phyloP scores from a whole-genome alignment of 2,329 filamentous ascomycete genomes.

The Xylaria sp. region DNA sequence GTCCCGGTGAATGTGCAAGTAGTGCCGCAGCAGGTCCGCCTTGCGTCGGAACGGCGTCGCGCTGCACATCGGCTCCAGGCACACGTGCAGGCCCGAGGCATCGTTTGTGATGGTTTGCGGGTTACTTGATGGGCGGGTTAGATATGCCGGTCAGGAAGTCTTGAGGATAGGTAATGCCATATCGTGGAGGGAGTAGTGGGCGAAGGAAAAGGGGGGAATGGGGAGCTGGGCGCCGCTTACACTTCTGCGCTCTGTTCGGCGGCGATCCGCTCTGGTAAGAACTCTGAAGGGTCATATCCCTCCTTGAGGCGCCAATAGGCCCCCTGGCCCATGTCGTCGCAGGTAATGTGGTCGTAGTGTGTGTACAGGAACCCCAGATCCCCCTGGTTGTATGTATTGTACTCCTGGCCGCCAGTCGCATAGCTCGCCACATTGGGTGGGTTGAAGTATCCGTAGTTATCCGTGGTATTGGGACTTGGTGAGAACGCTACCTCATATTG shows the following conservation, averaged over 20 bases:
- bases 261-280: conserved; percentile 14
- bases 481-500: conserved; percentile 16
- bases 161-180: no score
- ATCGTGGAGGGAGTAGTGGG: no score
- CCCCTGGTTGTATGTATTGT: conserved; percentile 1
- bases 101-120: no score
- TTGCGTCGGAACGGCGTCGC: conserved; percentile 52
- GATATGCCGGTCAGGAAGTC: conserved; percentile 4
- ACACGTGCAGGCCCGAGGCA: conserved; percentile 22
- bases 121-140: no score
- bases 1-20: conserved; percentile 50
- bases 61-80: conserved; percentile 40
- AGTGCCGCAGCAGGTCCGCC: conserved; percentile 59
- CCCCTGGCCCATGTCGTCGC: conserved; percentile 21
- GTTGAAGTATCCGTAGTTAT: conserved; percentile 2
- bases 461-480: conserved; percentile 4
- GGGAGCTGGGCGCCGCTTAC: no score
- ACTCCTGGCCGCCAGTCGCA: conserved; percentile 2
- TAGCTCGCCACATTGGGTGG: conserved; percentile 5
- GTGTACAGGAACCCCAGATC: conserved; percentile 11
- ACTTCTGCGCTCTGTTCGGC: conserved; percentile 8
- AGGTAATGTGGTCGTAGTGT: conserved; percentile 27
- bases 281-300: conserved; percentile 5
- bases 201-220: no score
- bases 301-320: conserved; percentile 29